A percentile compares a stretch with the other conserved stretches of the same genome.
Conservation (phyloP, 106 monocot species). For the Dendrobium officinale region DNA sequence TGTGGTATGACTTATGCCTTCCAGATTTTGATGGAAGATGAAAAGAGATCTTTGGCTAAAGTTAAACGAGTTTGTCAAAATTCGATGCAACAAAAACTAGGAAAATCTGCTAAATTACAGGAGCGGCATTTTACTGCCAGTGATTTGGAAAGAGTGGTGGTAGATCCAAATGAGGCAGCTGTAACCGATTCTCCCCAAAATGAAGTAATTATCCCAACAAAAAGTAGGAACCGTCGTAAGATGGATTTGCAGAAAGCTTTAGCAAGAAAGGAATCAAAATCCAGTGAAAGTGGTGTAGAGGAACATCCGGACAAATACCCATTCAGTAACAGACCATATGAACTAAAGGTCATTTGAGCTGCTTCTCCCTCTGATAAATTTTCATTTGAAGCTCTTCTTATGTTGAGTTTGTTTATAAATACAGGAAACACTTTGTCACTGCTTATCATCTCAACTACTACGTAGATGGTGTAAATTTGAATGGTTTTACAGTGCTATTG, state of each 20-base stretch:
- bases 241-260: constrained; percentile 39
- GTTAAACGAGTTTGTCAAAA: constrained; percentile 41
- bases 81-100: constrained; percentile 34
- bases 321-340: constrained; percentile 20
- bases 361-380: background rate
- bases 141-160: constrained; percentile 26
- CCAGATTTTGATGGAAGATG: constrained; percentile 40
- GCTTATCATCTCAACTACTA: constrained; percentile 55
- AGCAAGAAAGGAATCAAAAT: constrained; percentile 37
- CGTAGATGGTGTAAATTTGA: constrained; percentile 97
- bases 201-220: constrained; percentile 26
- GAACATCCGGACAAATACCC: constrained; percentile 24
- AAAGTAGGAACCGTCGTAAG: constrained; percentile 55
- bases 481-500: constrained; percentile 99
- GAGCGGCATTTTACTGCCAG: constrained; percentile 37
- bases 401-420: background rate
- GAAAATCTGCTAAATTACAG: constrained; percentile 32
- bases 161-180: constrained; percentile 29
- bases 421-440: constrained; percentile 70
- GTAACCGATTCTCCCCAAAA: constrained; percentile 16
- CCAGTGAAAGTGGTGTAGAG: constrained; percentile 39
- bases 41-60: constrained; percentile 40
- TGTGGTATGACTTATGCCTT: background rate
- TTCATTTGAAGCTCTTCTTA: background rate
- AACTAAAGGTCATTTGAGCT: constrained; percentile 38